Base-by-base conservation (phyloP, 495 filamentous ascomycete species). In the Penicillium daleae region DNA sequence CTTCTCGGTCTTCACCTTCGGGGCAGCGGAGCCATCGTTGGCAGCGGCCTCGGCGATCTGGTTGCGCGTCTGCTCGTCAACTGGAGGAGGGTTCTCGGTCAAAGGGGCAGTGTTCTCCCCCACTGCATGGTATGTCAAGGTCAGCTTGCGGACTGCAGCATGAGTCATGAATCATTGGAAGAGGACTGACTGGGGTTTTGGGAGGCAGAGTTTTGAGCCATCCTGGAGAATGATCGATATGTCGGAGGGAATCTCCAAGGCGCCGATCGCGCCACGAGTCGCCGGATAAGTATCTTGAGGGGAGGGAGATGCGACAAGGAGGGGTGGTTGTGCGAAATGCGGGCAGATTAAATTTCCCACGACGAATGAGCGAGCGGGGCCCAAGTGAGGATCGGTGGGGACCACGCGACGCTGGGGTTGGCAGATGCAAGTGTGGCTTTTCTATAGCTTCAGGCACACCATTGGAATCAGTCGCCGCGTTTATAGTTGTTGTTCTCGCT, bases 1-100 rank as follows among this genome's bases (percentile, higher is more conserved):
- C 70, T 85, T 87, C 70, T 85, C 84, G 52, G 75, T 82, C 77
- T 88, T 87, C 68, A 86, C 82, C 74, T 86, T 87, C 57, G 77
- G 66, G 66, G 71, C 70, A 40, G 61, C 77, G 40, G 71, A 77
- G 21, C 75, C 72, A 73, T 82, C 82, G 70, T 73, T 76, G 29
- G 74, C 71, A 59, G 71, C 74, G 22, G 79, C 75, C 63, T 76
- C 74, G 60, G 72, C 71, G 46, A 84, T 69, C 54, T 82, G 76
- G 50, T 72, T 71, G 69, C 81, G 80, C 33, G 78, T 77, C 56
- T 85, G 77, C 42, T 71, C 67, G n/a, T 83, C 74, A 57, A 79
- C 71, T 17, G 80, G 74, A 48, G 84, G 79, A 13, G 84, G 79
- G 9, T 65, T 67, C 31, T 78, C 76, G 57, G 77, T 77, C 57